Evolutionary conservation across 75 land plant genomes (phyloP), one percentile per base, ranked within the genome.

Genomic region (Adiantum capillusveneris): DNA sequence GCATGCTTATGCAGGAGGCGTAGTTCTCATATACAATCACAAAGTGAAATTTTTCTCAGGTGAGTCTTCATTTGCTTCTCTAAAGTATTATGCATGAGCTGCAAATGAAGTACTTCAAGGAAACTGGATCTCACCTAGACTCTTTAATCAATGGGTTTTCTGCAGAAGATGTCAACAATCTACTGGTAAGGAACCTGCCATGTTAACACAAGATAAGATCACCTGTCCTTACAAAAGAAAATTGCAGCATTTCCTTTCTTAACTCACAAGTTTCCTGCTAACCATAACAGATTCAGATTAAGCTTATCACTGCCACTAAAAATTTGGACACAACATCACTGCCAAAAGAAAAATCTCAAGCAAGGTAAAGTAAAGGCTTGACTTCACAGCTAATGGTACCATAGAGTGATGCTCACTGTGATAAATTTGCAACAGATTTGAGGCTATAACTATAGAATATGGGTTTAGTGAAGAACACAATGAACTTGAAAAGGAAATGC

Each of bases 41-140:
- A 90, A 90, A 78, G 96, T 90, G 30, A 73, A 77, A 36, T 81
- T 90, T 41, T 80, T 90, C 19, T 79, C 75, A 34, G 96, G 96
- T 86, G n/a, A 58, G 9, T 48, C 44, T 41, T 34, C 9, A 34
- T 9, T 9, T 34, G 37, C 37, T 3, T 3, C 9, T 9, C 7
- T 34, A 34, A 34, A 5, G 37, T 34, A 9, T 34, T 34, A 5
- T 34, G 9, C 37, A 9, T 34, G 37, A 5, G 37, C 3, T 9
- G 3, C 9, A 34, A 34, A 34, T 5, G 3, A 34, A 34, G 37
- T 34, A n/a, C n/a, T n/a, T n/a, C n/a, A 34, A 34, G 9, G 9
- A 34, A 34, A 34, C 37, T 34, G 3, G 9, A 34, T 34, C 37
- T 34, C 37, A 34, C 37, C 9, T 34, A 5, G 9, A 34, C 9